These are phyloP conservation scores for Arthrobotrys iridis DNA, from an alignment of 2,329 filamentous ascomycete species.

Conservation along the genomic window DNA sequence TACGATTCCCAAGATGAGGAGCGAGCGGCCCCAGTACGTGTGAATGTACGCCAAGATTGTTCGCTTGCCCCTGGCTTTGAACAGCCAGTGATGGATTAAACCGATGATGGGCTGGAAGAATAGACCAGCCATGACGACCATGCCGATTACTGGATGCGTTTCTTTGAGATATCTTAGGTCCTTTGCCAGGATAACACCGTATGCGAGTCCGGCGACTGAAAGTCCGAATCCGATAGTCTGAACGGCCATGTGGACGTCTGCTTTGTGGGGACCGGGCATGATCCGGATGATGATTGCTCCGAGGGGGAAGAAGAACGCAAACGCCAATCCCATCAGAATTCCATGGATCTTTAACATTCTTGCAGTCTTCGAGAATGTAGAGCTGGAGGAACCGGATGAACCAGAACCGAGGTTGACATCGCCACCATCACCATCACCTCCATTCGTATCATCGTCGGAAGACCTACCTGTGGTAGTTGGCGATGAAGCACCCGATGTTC, in stretches of 20 bases:
- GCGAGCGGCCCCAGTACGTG: slow-evolving; percentile 71
- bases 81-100: slow-evolving; percentile 69
- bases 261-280: slow-evolving; percentile 63
- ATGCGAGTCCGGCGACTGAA: slow-evolving; percentile 71
- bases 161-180: slow-evolving; percentile 63
- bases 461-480: not conserved
- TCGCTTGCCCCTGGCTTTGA: slow-evolving; percentile 64
- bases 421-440: slow-evolving; percentile 17
- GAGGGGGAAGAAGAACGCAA: slow-evolving; percentile 70
- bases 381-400: not conserved
- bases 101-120: slow-evolving; percentile 70
- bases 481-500: not conserved
- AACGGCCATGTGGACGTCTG: slow-evolving; percentile 66
- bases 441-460: not conserved
- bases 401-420: slow-evolving; percentile 22
- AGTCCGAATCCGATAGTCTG: slow-evolving; percentile 68
- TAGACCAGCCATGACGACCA: slow-evolving; percentile 67
- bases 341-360: slow-evolving; percentile 38
- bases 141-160: slow-evolving; percentile 69
- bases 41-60: slow-evolving; percentile 68
- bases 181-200: slow-evolving; percentile 64
- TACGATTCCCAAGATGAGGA: slow-evolving; percentile 71
- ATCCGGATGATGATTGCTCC: slow-evolving; percentile 71
- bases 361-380: not conserved
- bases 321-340: slow-evolving; percentile 70